Conservation (phyloP, 345 rosid species). For the Rhodomyrtus tomentosa region DNA sequence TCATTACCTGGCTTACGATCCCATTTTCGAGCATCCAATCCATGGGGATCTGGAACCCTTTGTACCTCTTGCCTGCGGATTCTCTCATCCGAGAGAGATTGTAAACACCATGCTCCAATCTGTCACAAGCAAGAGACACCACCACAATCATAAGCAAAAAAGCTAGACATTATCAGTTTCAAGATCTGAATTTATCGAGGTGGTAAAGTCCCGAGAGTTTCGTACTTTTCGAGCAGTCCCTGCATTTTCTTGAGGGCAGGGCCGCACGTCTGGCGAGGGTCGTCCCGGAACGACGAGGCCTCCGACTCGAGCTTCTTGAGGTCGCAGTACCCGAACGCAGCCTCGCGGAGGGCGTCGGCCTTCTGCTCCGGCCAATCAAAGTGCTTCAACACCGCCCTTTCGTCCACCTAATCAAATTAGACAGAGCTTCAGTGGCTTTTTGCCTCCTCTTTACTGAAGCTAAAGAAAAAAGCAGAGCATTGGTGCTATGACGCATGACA, state of each 20-base stretch:
- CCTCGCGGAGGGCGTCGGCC: constrained; percentile 85
- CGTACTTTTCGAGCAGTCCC: constrained; percentile 77
- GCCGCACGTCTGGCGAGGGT: constrained; percentile 49
- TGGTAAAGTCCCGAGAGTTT: not conserved
- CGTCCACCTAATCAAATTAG: constrained; percentile 49
- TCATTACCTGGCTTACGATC: constrained; percentile 64
- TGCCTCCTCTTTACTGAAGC: not conserved
- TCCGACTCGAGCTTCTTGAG: constrained; percentile 72
- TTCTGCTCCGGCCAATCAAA: constrained; percentile 93
- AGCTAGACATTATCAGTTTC: not conserved
- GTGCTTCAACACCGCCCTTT: constrained; percentile 85
- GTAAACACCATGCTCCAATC: constrained; percentile 90
- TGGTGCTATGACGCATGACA: too few species aligned
- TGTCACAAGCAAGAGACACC: constrained; percentile 4
- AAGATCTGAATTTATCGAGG: not conserved
- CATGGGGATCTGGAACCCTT: constrained; percentile 61
- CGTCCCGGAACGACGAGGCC: constrained; percentile 67
- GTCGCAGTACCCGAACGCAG: constrained; percentile 87
- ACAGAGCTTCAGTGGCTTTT: not conserved
- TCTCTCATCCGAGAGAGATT: constrained; percentile 86
- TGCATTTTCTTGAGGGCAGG: constrained; percentile 92
- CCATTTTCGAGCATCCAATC: constrained; percentile 98
- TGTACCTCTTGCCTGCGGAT: constrained; percentile 62
- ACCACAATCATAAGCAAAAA: not conserved
- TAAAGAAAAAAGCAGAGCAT: not conserved